Conservation (phyloP, 768 basidiomycete genomes). For the Trametes gibbosa region DNA sequence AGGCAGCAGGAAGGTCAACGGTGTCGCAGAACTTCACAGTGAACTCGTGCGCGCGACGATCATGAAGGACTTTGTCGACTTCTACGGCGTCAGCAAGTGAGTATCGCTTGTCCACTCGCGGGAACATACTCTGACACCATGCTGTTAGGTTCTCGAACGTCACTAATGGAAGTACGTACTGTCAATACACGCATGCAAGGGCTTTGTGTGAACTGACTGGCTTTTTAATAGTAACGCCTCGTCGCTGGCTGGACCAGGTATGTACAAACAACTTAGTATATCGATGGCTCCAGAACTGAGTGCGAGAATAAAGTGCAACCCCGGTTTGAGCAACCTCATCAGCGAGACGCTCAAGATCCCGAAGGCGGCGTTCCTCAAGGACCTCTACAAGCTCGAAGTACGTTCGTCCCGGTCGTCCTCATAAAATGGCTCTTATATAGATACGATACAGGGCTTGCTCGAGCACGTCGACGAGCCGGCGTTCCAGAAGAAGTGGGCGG, state of each 20-base stretch:
- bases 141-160: slow-evolving; percentile 71
- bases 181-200: background rate
- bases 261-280: background rate
- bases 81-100: slow-evolving; percentile 80
- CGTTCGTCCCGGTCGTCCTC: background rate
- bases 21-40: slow-evolving; percentile 95
- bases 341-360: slow-evolving; percentile 74
- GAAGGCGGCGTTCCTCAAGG: slow-evolving; percentile 81
- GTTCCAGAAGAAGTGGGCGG: slow-evolving; percentile 80
- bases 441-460: slow-evolving; percentile 48
- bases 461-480: slow-evolving; percentile 65
- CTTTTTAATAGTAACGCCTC: slow-evolving; percentile 66
- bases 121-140: too few relatives aligned
- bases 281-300: background rate
- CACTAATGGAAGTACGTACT: slow-evolving; percentile 80
- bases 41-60: slow-evolving; percentile 84
- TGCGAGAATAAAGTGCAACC: slow-evolving; percentile 63
- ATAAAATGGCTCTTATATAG: background rate
- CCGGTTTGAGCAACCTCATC: slow-evolving; percentile 80
- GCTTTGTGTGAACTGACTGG: background rate
- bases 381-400: slow-evolving; percentile 67
- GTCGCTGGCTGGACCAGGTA: slow-evolving; percentile 87
- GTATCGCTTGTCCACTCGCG: background rate
- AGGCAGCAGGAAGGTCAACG: slow-evolving; percentile 87
- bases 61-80: slow-evolving; percentile 90